These are phyloP conservation scores for Oenanthe javanica DNA, from an alignment of 140 eudicot genomes.

Conservation along the genomic window DNA sequence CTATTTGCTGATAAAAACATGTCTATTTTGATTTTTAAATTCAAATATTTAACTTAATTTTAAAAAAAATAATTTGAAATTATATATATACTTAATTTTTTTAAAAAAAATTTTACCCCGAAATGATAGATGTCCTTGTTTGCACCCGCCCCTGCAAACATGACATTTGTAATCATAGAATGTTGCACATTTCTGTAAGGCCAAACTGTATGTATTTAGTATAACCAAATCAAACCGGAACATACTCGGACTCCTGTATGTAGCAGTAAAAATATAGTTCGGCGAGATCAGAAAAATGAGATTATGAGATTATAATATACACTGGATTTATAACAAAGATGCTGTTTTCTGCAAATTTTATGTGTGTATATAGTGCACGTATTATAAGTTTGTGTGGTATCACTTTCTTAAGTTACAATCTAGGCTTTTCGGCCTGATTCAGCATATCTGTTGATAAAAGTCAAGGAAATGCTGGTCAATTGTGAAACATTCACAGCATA, in stretches of 20 bases:
- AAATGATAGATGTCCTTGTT: too few relatives aligned
- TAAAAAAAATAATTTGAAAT: too few relatives aligned
- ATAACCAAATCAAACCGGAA: not conserved
- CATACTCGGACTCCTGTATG: not conserved
- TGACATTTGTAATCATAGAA: not conserved
- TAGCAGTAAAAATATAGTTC: not conserved
- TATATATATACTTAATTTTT: too few relatives aligned
- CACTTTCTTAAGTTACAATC: not conserved
- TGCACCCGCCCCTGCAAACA: conserved; percentile 4
- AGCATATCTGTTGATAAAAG: conserved; percentile 11
- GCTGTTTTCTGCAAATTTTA: not conserved
- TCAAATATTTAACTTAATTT: too few relatives aligned
- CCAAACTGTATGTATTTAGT: not conserved
- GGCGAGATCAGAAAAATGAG: not conserved
- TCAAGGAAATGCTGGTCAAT: conserved; percentile 55
- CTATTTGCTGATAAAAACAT: too few relatives aligned
- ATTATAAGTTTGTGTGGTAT: not conserved
- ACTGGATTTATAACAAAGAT: not conserved
- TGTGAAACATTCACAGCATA: conserved; percentile 41
- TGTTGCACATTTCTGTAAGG: not conserved
- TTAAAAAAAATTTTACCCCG: too few relatives aligned
- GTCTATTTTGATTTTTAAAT: too few relatives aligned
- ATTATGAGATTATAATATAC: not conserved
- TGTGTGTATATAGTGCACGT: not conserved
- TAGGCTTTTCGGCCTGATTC: not conserved